Evolutionary conservation across 2,329 filamentous ascomycete genomes (phyloP).

Genomic region (Trichothecium sympodiale): DNA sequence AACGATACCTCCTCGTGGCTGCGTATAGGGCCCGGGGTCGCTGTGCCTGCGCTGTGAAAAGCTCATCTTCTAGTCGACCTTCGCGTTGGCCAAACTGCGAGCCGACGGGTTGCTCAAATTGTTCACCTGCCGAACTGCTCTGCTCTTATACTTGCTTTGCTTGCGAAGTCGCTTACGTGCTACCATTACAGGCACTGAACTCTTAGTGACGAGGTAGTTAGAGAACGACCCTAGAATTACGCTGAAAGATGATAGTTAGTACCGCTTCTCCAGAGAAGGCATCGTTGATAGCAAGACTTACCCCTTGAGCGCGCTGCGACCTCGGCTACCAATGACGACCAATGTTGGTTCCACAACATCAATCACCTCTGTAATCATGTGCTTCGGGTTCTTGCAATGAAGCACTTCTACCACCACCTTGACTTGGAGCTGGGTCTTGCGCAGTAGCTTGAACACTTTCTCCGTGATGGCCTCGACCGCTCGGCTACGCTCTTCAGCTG

Average conservation of each 20-base stretch:
- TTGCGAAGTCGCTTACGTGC: constrained; percentile 83
- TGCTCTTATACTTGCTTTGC: constrained; percentile 67
- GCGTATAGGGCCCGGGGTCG: no score
- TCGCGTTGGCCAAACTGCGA: constrained; percentile 57
- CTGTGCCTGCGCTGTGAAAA: no score
- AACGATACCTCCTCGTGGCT: no score
- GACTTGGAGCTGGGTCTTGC: constrained; percentile 87
- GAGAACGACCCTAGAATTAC: constrained; percentile 93
- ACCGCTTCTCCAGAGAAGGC: background rate
- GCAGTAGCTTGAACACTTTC: constrained; percentile 70
- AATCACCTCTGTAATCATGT: constrained; percentile 94
- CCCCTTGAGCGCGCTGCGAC: constrained; percentile 87
- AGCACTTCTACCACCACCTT: constrained; percentile 91
- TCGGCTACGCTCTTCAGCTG: constrained; percentile 68
- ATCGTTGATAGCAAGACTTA: constrained; percentile 30
- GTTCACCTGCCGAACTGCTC: constrained; percentile 63
- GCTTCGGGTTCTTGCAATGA: constrained; percentile 95
- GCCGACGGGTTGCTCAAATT: constrained; percentile 63
- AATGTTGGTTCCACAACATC: constrained; percentile 84
- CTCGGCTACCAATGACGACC: constrained; percentile 85
- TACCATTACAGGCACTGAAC: constrained; percentile 95
- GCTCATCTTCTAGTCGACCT: constrained; percentile 51
- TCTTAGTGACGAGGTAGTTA: constrained; percentile 95
- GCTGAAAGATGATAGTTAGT: constrained; percentile 32
- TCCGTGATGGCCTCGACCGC: constrained; percentile 79